These are phyloP conservation scores for Diplodia mutila DNA, from an alignment of 2,329 filamentous ascomycete species.

Conservation along the genomic window DNA sequence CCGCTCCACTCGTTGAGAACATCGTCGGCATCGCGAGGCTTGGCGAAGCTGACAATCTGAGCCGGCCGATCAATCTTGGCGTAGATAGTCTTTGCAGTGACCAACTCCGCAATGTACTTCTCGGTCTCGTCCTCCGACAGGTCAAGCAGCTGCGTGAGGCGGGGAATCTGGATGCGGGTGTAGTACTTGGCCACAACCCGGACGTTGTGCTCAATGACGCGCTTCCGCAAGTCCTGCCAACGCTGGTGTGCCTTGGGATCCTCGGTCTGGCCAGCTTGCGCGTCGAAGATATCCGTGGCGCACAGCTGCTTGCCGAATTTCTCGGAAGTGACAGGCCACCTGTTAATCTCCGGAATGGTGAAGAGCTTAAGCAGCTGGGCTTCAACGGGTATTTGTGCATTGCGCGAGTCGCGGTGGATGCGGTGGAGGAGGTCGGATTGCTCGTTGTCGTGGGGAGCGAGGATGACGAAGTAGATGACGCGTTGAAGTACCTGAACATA, in stretches of 20 bases:
- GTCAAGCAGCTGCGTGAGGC: slow-evolving; percentile 88
- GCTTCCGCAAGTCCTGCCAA: slow-evolving; percentile 95
- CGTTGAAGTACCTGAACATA: slow-evolving; percentile 75
- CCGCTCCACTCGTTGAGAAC: slow-evolving; percentile 98
- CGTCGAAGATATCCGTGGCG: slow-evolving; percentile 86
- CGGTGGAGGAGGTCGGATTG: slow-evolving; percentile 96
- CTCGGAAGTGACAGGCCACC: slow-evolving; percentile 91
- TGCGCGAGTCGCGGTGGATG: slow-evolving; percentile 82
- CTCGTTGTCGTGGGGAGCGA: slow-evolving; percentile 97
- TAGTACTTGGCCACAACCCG: slow-evolving; percentile 98
- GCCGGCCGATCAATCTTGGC: slow-evolving; percentile 97
- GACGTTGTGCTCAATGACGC: slow-evolving; percentile 98
- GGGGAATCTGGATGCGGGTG: slow-evolving; percentile 91
- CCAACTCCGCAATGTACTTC: slow-evolving; percentile 97
- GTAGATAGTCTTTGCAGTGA: slow-evolving; percentile 96
- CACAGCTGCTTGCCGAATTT: slow-evolving; percentile 87
- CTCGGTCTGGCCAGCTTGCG: slow-evolving; percentile 61
- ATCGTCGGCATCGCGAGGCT: slow-evolving; percentile 92
- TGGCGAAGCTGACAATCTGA: slow-evolving; percentile 88
- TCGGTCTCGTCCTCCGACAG: slow-evolving; percentile 94
- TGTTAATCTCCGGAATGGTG: slow-evolving; percentile 95
- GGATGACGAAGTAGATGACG: slow-evolving; percentile 96
- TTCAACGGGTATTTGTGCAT: slow-evolving; percentile 75
- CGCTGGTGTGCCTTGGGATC: slow-evolving; percentile 82
- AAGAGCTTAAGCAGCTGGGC: slow-evolving; percentile 90